Conservation (phyloP, 768 basidiomycete genomes). For the Mycena rebaudengoi region DNA sequence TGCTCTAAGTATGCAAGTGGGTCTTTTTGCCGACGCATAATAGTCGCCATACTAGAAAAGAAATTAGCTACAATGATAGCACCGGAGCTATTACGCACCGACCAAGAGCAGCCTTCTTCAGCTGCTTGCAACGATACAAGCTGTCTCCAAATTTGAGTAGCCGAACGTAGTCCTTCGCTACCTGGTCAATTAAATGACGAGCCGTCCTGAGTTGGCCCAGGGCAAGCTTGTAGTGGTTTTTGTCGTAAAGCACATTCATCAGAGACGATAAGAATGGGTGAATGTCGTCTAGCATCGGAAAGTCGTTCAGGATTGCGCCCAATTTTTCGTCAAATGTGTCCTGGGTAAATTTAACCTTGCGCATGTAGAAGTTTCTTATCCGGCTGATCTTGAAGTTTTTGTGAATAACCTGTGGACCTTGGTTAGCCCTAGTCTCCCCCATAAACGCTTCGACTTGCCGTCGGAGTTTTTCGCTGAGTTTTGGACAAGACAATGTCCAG, state of each 20-base stretch:
- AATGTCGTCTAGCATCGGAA: conserved; percentile 97
- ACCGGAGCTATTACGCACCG: conserved; percentile 65
- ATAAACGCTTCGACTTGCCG: conserved; percentile 56
- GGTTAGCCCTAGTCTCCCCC: neutral
- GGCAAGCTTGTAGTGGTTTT: conserved; percentile 99
- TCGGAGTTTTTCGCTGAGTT: conserved; percentile 97
- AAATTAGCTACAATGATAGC: no score
- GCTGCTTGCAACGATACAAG: conserved; percentile 97
- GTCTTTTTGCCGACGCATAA: conserved; percentile 99
- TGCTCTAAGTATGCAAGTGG: conserved; percentile 98
- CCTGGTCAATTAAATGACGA: conserved; percentile 94
- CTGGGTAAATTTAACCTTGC: conserved; percentile 99
- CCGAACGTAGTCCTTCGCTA: conserved; percentile 96
- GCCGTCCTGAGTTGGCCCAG: conserved; percentile 96
- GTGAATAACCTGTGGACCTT: conserved; percentile 81
- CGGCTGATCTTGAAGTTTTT: conserved; percentile 99
- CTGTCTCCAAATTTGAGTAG: conserved; percentile 98
- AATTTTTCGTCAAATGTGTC: conserved; percentile 97
- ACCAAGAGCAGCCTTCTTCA: conserved; percentile 96
- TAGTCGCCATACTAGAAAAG: conserved; percentile 87
- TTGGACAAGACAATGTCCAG: conserved; percentile 92
- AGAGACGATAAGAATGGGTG: conserved; percentile 96
- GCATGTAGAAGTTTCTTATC: conserved; percentile 98
- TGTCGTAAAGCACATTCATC: conserved; percentile 99
- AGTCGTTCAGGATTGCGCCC: conserved; percentile 91